Percentiles rank a stretch among this genome's conserved stretches.
Evolutionary conservation across 768 basidiomycete genomes (phyloP).

Genomic region (Amanita molliuscula): DNA sequence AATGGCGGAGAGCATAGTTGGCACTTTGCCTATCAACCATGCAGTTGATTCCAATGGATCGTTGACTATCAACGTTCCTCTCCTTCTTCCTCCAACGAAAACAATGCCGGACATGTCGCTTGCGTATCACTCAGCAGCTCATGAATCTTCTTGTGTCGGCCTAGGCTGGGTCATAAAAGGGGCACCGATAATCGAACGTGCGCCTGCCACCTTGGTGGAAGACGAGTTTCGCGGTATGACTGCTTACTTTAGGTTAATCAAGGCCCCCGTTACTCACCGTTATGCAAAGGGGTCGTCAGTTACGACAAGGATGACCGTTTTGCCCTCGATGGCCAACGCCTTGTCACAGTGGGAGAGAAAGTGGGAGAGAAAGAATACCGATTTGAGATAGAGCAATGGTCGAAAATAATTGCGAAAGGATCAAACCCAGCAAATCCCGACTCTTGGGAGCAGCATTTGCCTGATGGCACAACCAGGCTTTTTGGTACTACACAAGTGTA

Average conservation of each 20-base stretch:
- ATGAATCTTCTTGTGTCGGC: not conserved
- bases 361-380: not conserved
- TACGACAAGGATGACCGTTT: not conserved
- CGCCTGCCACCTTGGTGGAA: not conserved
- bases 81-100: not conserved
- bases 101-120: not conserved
- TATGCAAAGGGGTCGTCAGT: not conserved
- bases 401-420: not conserved
- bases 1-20: not conserved
- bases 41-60: not conserved
- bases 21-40: not conserved
- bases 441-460: not conserved
- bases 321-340: not conserved
- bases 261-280: not conserved
- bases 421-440: not conserved
- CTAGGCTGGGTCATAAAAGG: not conserved
- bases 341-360: not conserved
- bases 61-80: not conserved
- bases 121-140: not conserved
- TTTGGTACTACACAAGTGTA: not conserved
- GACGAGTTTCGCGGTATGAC: not conserved
- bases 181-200: not conserved
- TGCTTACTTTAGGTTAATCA: not conserved
- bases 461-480: not conserved
- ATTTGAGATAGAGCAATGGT: not conserved